phyloP scores from a whole-genome alignment of 176 grass and related monocot species.

The Ensete ventricosum region DNA sequence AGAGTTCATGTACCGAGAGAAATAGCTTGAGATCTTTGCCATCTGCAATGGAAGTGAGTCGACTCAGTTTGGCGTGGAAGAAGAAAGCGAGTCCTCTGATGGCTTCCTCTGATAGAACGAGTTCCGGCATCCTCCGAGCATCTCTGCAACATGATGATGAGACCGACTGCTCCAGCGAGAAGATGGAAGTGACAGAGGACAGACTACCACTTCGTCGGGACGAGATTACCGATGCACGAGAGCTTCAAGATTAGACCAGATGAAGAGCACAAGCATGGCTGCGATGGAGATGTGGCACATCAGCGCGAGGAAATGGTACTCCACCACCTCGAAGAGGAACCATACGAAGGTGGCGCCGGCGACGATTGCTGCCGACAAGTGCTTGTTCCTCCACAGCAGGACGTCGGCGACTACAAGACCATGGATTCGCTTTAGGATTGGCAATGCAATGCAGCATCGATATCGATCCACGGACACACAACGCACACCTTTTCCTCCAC shows the following conservation, averaged over 20 bases:
- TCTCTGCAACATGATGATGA: neutral
- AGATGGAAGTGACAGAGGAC: too few relatives aligned
- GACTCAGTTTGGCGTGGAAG: conserved; percentile 35
- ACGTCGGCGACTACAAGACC: conserved; percentile 53
- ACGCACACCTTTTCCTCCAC: neutral
- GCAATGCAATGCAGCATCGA: too few relatives aligned
- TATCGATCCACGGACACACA: neutral
- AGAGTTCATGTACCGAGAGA: conserved; percentile 43
- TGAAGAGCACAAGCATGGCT: conserved; percentile 61
- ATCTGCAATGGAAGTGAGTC: conserved; percentile 37
- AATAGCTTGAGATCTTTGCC: conserved; percentile 82
- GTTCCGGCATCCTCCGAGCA: conserved; percentile 46
- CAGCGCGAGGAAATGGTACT: conserved; percentile 65
- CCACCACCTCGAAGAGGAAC: conserved; percentile 76
- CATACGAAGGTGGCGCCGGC: conserved; percentile 47
- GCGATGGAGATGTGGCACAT: conserved; percentile 60
- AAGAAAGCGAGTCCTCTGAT: conserved; percentile 44
- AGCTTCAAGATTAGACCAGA: conserved; percentile 38
- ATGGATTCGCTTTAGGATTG: neutral
- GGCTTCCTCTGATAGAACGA: conserved; percentile 47
- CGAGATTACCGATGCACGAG: conserved; percentile 44
- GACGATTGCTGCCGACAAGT: conserved; percentile 63
- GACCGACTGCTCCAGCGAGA: too few relatives aligned
- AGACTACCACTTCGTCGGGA: neutral
- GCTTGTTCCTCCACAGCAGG: conserved; percentile 65